These are phyloP conservation scores for Dryas octopetala DNA, from an alignment of 306 rosid genomes.

Conservation along the genomic window DNA sequence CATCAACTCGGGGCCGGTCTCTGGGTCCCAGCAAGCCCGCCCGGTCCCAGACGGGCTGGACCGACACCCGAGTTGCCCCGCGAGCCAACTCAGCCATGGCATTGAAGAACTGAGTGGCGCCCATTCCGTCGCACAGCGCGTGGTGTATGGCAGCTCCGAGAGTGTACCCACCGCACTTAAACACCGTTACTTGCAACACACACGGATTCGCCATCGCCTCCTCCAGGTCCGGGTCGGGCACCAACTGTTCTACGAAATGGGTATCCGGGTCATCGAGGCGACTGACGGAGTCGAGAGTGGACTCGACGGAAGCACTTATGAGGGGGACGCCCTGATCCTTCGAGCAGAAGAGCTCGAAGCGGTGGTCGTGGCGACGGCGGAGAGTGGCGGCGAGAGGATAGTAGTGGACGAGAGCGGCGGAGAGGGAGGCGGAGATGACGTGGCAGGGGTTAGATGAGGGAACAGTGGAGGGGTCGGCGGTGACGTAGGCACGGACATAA, in stretches of 20 bases:
- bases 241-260: conserved; percentile 51
- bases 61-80: conserved; percentile 34
- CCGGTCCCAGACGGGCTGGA: conserved; percentile 63
- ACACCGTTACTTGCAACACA: conserved; percentile 60
- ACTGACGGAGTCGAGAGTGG: conserved; percentile 53
- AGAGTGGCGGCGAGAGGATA: conserved; percentile 76
- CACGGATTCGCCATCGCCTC: conserved; percentile 60
- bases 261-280: conserved; percentile 55
- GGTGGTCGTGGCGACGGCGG: conserved; percentile 33
- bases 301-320: conserved; percentile 44
- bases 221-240: conserved; percentile 50
- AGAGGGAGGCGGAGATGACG: conserved; percentile 62
- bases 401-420: conserved; percentile 58
- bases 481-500: conserved; percentile 73
- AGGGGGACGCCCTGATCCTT: conserved; percentile 60
- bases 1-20: conserved; percentile 43
- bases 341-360: conserved; percentile 58
- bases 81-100: conserved; percentile 80
- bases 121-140: conserved; percentile 73
- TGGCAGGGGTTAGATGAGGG: conserved; percentile 38
- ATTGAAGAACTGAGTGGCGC: conserved; percentile 66
- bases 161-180: conserved; percentile 71
- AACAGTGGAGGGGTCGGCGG: conserved; percentile 5
- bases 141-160: conserved; percentile 78
- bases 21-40: conserved; percentile 49